Percentiles rank a stretch among this genome's conserved stretches.
Evolutionary conservation across 805 yeast genomes (phyloP).

Genomic region (Candida montana): DNA sequence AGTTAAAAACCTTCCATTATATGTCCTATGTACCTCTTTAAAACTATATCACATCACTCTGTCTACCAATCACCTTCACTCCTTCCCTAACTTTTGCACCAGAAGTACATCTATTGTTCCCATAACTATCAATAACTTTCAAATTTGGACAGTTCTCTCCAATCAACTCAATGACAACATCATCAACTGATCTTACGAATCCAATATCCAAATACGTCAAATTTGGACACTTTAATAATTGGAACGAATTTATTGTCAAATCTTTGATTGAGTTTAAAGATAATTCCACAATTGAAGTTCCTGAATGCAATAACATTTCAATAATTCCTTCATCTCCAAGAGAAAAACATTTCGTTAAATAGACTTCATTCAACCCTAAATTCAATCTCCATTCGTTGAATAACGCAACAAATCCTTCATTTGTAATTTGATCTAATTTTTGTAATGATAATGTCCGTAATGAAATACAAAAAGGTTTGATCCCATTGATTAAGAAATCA

Average conservation of each 20-base stretch:
- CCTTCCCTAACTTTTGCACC: constrained; percentile 48
- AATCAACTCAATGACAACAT: constrained; percentile 53
- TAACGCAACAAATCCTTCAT: constrained; percentile 56
- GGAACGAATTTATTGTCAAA: constrained; percentile 46
- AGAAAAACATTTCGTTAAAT: constrained; percentile 59
- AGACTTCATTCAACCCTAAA: constrained; percentile 56
- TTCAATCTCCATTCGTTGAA: constrained; percentile 51
- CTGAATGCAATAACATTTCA: constrained; percentile 58
- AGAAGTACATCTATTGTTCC: constrained; percentile 63
- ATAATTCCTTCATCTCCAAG: constrained; percentile 59
- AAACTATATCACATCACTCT: constrained; percentile 43
- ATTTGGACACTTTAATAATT: constrained; percentile 47
- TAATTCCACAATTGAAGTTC: constrained; percentile 60
- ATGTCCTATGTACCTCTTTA: too few relatives aligned
- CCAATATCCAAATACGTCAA: constrained; percentile 71
- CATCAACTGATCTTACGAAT: constrained; percentile 73
- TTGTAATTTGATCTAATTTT: constrained; percentile 59
- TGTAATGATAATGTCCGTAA: constrained; percentile 56
- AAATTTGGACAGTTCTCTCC: constrained; percentile 58
- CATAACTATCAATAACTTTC: constrained; percentile 71
- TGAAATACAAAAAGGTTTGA: constrained; percentile 50
- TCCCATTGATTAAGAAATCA: constrained; percentile 48
- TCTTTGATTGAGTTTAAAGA: constrained; percentile 68
- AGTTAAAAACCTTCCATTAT: too few relatives aligned
- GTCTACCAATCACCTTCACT: constrained; percentile 66